A percentile compares a stretch with the other conserved stretches of the same genome.
These are phyloP conservation scores for Vanilla planifolia DNA, from an alignment of 106 monocot species.

Conservation along the genomic window DNA sequence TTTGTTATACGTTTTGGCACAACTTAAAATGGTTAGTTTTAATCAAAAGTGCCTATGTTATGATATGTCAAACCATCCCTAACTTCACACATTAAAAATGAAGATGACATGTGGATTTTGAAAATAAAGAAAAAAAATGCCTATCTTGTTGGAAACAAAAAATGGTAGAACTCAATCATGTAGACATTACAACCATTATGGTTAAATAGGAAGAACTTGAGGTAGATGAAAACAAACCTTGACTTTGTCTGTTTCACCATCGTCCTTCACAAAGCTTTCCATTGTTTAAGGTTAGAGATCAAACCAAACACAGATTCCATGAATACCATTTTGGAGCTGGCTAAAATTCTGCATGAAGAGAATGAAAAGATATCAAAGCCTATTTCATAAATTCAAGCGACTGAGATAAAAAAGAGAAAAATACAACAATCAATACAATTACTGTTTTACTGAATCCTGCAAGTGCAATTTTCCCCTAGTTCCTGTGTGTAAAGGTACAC, in stretches of 20 bases:
- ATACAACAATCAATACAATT: neutral
- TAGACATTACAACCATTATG: neutral
- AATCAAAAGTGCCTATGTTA: too few relatives aligned
- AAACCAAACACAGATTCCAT: neutral
- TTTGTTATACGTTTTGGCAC: too few relatives aligned
- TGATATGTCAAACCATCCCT: too few relatives aligned
- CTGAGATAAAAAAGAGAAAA: neutral
- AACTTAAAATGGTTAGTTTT: too few relatives aligned
- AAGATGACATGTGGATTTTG: neutral
- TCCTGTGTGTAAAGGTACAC: neutral
- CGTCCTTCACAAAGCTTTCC: neutral
- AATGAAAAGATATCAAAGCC: neutral
- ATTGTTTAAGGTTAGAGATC: neutral
- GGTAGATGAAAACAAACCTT: neutral
- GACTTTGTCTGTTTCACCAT: neutral
- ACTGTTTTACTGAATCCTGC: neutral
- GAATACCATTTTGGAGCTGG: too few relatives aligned
- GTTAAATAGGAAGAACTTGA: neutral
- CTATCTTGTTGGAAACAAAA: neutral
- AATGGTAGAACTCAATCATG: neutral
- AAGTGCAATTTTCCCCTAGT: neutral
- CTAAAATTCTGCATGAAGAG: neutral
- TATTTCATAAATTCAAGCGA: neutral
- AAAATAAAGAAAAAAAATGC: neutral
- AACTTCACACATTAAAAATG: neutral